Percentiles rank a stretch among this genome's conserved stretches.
These are phyloP conservation scores for Thielaviopsis populi DNA, from an alignment of 2,329 filamentous ascomycete genomes.

Conservation along the genomic window DNA sequence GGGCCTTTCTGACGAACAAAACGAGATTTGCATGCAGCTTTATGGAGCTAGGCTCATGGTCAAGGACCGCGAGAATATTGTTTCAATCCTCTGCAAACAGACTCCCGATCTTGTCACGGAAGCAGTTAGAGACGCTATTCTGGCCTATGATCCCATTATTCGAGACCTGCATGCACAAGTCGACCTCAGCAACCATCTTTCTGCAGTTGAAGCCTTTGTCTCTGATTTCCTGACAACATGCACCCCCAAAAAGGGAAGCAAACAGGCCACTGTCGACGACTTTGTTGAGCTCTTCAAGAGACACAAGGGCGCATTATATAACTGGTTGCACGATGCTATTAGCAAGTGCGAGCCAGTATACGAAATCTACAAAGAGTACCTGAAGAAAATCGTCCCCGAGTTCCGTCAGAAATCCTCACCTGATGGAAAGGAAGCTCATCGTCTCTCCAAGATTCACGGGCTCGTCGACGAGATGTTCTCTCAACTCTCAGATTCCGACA, in stretches of 20 bases:
- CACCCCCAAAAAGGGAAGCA: constrained; percentile 17
- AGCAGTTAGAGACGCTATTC: constrained; percentile 47
- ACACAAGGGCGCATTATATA: constrained; percentile 49
- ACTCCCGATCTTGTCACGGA: constrained; percentile 60
- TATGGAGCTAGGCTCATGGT: constrained; percentile 55
- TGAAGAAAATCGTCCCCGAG: constrained; percentile 10
- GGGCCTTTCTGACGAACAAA: constrained; percentile 12
- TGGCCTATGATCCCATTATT: constrained; percentile 61
- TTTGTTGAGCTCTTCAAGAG: constrained; percentile 52
- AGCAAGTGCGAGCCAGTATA: constrained; percentile 12
- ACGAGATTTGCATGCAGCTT: constrained; percentile 23
- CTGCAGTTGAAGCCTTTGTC: constrained; percentile 52
- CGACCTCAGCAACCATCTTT: constrained; percentile 54
- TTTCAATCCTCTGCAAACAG: constrained; percentile 48
- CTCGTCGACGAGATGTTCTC: constrained; percentile 6
- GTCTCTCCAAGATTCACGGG: constrained; percentile 9
- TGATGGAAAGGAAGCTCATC: neutral
- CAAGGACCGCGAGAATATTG: constrained; percentile 58
- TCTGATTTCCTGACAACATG: constrained; percentile 46
- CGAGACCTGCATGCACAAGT: constrained; percentile 54
- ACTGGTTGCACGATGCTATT: constrained; percentile 51
- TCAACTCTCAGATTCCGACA: neutral
- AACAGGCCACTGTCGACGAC: constrained; percentile 51
- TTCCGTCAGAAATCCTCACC: constrained; percentile 5
- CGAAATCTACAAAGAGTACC: constrained; percentile 11